phyloP scores from a whole-genome alignment of 257 asterid species.

The Penstemon newberryi region DNA sequence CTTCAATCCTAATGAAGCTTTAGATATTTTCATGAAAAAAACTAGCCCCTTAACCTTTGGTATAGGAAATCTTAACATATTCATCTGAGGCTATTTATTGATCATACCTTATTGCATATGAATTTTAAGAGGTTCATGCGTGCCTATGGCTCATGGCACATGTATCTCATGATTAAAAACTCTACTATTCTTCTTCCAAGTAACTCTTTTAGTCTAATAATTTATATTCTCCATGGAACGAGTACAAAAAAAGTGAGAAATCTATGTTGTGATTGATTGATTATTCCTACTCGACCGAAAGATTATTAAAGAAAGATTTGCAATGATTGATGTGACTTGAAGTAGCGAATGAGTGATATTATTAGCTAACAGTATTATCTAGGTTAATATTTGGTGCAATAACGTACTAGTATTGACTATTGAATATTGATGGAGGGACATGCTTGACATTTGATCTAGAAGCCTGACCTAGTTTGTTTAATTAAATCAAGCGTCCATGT shows the following conservation, averaged over 20 bases:
- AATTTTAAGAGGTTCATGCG: background rate
- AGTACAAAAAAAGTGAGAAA: background rate
- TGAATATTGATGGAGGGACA: background rate
- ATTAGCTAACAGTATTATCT: background rate
- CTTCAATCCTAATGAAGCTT: too few relatives aligned
- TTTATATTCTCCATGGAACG: background rate
- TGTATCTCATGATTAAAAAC: background rate
- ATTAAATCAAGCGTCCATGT: background rate
- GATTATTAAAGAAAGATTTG: background rate
- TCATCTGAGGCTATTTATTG: too few relatives aligned
- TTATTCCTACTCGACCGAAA: background rate
- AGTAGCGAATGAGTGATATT: background rate
- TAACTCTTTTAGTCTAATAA: background rate
- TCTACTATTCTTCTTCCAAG: background rate
- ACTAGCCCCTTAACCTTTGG: too few relatives aligned
- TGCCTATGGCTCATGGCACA: background rate
- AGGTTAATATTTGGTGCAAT: background rate
- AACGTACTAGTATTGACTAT: too few relatives aligned
- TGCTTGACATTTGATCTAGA: constrained; percentile 7
- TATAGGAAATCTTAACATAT: background rate
- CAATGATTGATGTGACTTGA: background rate
- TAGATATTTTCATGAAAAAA: background rate
- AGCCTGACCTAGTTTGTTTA: constrained; percentile 8
- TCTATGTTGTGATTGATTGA: too few relatives aligned
- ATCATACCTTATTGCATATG: background rate